Evolutionary conservation across 257 asterid genomes (phyloP), one percentile per base, ranked within the genome.

Genomic region (Capsicum pubescens): DNA sequence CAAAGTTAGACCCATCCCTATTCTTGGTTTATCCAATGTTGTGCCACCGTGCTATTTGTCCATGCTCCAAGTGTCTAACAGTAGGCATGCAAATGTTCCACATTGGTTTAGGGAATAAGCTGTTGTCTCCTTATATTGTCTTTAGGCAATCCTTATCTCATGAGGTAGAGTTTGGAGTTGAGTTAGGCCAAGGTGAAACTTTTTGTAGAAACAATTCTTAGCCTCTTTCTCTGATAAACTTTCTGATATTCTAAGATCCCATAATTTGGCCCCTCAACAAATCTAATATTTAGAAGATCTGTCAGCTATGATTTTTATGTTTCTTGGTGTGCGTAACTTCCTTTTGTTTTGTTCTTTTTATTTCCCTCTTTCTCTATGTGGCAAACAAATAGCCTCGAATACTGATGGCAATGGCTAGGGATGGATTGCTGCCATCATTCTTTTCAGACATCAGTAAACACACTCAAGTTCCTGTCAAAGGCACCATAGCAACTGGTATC

Each of bases 361-460:
- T 78, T 26, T 52, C 80, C 72, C 26, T 32, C 39, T 6, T 39
- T 39, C 56, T 86, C 39, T 82, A 16, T 67, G 69, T 78, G 48
- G 58, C 6, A 21, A 66, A 35, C 71, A 81, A 81, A 71, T 74
- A 88, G 91, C 91, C 91, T 7, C 86, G 91, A 66, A 86, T 88
- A 68, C 83, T 88, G 85, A 84, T 88, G 91, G 87, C 89, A 44
- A 88, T 88, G 91, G 91, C 87, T 5, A 88, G 91, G 84, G 91
- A 88, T 84, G 91, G 91, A 68, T 76, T 88, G 83, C 87, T 88
- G 80, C 91, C 91, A 15, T 79, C 89, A 54, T 84, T 88, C 60
- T 88, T 88, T 82, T 84, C 88, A 19, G 89, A 88, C 80, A 88
- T 88, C 55, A 86, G 87, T 84, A 79, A 83, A 76, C 87, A 82